Conservation (phyloP, 768 basidiomycete genomes). For the Trametes meyenii region DNA sequence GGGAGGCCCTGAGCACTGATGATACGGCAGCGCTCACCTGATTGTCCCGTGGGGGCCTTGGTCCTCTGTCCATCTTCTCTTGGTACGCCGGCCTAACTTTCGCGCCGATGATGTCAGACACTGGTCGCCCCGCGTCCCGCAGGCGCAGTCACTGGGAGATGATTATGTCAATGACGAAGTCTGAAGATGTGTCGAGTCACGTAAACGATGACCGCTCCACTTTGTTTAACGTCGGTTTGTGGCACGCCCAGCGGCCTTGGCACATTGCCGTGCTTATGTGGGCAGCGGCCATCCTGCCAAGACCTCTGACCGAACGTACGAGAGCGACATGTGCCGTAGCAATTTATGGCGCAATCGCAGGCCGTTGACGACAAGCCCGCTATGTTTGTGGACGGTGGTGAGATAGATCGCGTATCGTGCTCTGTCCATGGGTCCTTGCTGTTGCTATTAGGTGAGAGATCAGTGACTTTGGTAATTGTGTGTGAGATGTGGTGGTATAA, state of each 20-base stretch:
- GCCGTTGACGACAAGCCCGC: too few species aligned
- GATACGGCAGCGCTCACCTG: neutral
- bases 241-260: slow-evolving; percentile 1
- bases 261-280: neutral
- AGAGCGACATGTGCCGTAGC: neutral
- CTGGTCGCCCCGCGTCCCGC: neutral
- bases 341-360: too few species aligned
- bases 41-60: neutral
- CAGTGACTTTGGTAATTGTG: too few species aligned
- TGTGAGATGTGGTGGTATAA: too few species aligned
- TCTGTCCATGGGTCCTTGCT: too few species aligned
- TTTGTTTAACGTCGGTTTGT: neutral
- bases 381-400: too few species aligned
- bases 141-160: neutral
- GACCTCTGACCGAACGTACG: neutral
- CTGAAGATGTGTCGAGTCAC: neutral
- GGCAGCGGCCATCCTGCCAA: slow-evolving; percentile 1
- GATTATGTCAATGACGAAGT: too few species aligned
- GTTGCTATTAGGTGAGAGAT: too few species aligned
- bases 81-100: neutral
- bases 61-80: neutral
- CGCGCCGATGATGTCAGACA: neutral
- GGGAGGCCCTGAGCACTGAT: neutral
- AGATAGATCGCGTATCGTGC: too few species aligned
- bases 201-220: neutral